A percentile compares a stretch with the other conserved stretches of the same genome.
Conservation (phyloP, 495 filamentous ascomycete genomes). For the Podospora australis region DNA sequence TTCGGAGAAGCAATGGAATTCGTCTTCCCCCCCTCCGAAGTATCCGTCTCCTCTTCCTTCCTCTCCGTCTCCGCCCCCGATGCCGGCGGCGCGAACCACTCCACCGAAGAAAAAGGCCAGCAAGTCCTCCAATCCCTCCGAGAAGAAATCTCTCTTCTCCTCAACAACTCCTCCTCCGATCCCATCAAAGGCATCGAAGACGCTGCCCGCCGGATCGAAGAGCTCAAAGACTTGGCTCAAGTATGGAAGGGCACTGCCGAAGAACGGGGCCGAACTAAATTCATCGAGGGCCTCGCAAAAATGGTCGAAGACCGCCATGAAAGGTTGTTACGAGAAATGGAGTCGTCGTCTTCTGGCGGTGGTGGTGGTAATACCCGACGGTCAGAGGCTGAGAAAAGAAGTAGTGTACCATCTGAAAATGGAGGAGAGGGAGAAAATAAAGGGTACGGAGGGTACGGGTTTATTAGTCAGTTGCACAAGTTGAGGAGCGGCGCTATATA, state of each 20-base stretch:
- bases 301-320: slow-evolving; percentile 51
- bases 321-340: slow-evolving; percentile 48
- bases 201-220: slow-evolving; percentile 63
- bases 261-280: slow-evolving; percentile 73
- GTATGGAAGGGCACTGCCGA: slow-evolving; percentile 96
- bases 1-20: slow-evolving; percentile 95
- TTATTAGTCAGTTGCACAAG: slow-evolving; percentile 74
- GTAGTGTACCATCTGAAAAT: not conserved
- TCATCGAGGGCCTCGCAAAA: slow-evolving; percentile 72
- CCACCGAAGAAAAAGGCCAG: slow-evolving; percentile 73
- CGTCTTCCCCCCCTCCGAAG: slow-evolving; percentile 74
- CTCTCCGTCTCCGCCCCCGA: slow-evolving; percentile 77
- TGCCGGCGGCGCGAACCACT: slow-evolving; percentile 52
- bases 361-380: slow-evolving; percentile 11
- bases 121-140: slow-evolving; percentile 61
- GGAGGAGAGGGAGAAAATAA: slow-evolving; percentile 19
- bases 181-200: slow-evolving; percentile 56
- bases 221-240: slow-evolving; percentile 59
- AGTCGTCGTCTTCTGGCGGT: slow-evolving; percentile 26
- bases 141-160: slow-evolving; percentile 61
- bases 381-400: not conserved
- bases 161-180: slow-evolving; percentile 44
- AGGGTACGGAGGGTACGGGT: slow-evolving; percentile 57
- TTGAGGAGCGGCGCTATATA: slow-evolving; percentile 65
- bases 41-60: slow-evolving; percentile 66